phyloP scores from a whole-genome alignment of 495 filamentous ascomycete species.

The Xylaria grammica region DNA sequence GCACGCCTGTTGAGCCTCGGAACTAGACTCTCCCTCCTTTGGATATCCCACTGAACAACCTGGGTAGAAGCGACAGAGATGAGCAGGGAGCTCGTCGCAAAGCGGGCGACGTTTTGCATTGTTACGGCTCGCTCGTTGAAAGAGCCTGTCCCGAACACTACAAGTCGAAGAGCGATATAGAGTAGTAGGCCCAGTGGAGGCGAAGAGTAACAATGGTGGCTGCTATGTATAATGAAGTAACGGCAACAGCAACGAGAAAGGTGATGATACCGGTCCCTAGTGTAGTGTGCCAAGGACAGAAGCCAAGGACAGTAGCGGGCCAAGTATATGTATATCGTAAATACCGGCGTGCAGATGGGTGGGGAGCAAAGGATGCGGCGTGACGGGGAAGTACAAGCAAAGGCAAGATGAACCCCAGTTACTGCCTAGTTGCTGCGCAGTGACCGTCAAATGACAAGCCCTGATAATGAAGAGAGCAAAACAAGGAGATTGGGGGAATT shows the following conservation, averaged over 20 bases:
- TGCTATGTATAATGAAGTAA: neutral
- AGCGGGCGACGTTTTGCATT: conserved; percentile 29
- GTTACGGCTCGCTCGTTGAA: too few relatives aligned
- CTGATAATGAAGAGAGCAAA: neutral
- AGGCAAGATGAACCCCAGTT: conserved; percentile 1
- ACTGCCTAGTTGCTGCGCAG: too few relatives aligned
- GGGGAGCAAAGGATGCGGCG: conserved; percentile 13
- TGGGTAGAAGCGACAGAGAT: conserved; percentile 39
- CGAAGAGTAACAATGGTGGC: neutral
- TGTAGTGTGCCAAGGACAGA: neutral
- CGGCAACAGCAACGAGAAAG: neutral
- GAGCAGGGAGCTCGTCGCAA: conserved; percentile 39
- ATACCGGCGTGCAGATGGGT: neutral
- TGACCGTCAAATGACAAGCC: neutral
- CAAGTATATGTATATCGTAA: neutral
- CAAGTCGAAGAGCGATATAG: neutral
- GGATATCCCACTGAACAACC: conserved; percentile 51
- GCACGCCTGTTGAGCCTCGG: conserved; percentile 39
- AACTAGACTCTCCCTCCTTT: conserved; percentile 28
- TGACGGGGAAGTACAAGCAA: conserved; percentile 1
- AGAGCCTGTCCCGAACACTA: too few relatives aligned
- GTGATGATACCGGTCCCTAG: neutral
- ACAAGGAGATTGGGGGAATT: neutral
- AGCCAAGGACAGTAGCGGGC: neutral
- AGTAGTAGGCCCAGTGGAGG: neutral